phyloP scores from a whole-genome alignment of 345 rosid species.

The Ricinus communis region DNA sequence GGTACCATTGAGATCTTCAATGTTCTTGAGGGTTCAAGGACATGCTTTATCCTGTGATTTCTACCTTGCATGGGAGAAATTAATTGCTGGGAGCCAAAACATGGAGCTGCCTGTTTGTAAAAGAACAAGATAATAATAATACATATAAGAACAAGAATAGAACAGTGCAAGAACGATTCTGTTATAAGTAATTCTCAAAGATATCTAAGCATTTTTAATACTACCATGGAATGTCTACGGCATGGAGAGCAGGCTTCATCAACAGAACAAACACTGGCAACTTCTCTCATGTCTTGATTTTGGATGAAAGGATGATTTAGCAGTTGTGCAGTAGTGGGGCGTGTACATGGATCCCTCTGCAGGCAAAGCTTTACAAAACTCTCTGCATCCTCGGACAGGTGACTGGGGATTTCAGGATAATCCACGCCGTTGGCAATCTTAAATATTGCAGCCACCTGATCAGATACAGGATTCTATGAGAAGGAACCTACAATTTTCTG shows the following conservation, averaged over 20 bases:
- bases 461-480: constrained; percentile 23
- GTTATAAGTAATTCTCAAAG: no score
- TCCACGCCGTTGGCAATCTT: constrained; percentile 91
- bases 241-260: not conserved
- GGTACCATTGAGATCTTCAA: not conserved
- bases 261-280: not conserved
- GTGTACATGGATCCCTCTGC: constrained; percentile 76
- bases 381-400: constrained; percentile 76
- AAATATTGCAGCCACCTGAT: constrained; percentile 94
- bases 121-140: not conserved
- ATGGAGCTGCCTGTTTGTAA: not conserved
- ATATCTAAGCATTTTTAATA: not conserved
- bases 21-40: not conserved
- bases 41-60: not conserved
- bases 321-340: constrained; percentile 69
- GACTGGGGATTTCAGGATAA: constrained; percentile 78
- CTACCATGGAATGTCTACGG: not conserved
- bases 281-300: constrained; percentile 1
- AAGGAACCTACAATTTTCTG: not conserved
- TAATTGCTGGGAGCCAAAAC: not conserved
- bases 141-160: no score
- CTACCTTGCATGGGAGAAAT: not conserved
- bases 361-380: constrained; percentile 70
- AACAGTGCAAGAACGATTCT: no score
- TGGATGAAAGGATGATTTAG: constrained; percentile 74